A percentile compares a stretch with the other conserved stretches of the same genome.
Evolutionary conservation across 1,284 basidiomycete genomes (phyloP).

Genomic region (Anthracocystis walkeri): DNA sequence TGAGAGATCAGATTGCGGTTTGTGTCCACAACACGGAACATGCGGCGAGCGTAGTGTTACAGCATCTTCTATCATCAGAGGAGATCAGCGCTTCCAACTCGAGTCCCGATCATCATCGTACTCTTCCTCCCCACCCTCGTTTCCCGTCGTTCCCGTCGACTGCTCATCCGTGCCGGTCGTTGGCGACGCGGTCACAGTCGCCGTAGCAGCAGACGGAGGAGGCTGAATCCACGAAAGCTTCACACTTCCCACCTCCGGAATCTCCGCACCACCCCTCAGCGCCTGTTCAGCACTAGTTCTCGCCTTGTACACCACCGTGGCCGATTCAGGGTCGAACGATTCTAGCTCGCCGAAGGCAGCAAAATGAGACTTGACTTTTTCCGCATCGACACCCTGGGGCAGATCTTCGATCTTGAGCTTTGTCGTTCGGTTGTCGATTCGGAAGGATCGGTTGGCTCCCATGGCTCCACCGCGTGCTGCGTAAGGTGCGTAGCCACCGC

Average conservation of each 20-base stretch:
- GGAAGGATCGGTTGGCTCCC: conserved; percentile 74
- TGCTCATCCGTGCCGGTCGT: not conserved
- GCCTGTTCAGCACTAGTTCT: conserved; percentile 59
- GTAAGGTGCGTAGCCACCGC: conserved; percentile 80
- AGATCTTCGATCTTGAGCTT: conserved; percentile 81
- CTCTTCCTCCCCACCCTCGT: conserved; percentile 30
- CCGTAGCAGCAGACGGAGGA: conserved; percentile 10
- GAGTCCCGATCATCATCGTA: conserved; percentile 55
- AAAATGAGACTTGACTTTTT: conserved; percentile 81
- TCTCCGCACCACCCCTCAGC: conserved; percentile 52
- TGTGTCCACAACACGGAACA: not conserved
- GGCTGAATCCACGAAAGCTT: conserved; percentile 62
- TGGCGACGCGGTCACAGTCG: conserved; percentile 1
- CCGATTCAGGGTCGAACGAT: conserved; percentile 32
- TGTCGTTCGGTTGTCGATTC: conserved; percentile 89
- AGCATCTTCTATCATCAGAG: not conserved
- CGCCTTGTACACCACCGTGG: conserved; percentile 56
- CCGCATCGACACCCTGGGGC: conserved; percentile 71
- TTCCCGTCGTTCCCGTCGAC: conserved; percentile 1
- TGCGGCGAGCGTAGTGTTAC: not conserved
- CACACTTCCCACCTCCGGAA: conserved; percentile 60
- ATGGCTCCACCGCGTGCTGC: conserved; percentile 75
- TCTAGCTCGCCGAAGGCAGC: conserved; percentile 55
- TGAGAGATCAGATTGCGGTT: not conserved
- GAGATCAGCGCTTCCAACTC: conserved; percentile 57